Evolutionary conservation across 1,284 basidiomycete species (phyloP).

Genomic region (Neolentinus lepideus): DNA sequence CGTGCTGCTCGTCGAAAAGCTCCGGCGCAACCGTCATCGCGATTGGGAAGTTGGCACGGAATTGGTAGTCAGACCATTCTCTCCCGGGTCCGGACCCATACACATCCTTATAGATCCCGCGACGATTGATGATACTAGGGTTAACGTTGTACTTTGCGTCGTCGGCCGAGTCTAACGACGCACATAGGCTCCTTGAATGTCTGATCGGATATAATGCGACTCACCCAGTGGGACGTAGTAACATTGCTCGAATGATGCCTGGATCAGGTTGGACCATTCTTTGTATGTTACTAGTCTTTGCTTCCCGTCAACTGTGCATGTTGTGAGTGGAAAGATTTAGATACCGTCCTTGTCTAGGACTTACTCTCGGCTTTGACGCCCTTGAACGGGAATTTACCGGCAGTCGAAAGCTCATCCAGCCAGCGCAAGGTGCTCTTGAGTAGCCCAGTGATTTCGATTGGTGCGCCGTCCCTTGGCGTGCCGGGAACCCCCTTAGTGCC

Average conservation of each 20-base stretch:
- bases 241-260: slow-evolving; percentile 81
- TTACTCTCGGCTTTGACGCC: slow-evolving; percentile 78
- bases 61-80: slow-evolving; percentile 96
- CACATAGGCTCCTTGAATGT: background rate
- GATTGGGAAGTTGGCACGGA: slow-evolving; percentile 89
- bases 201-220: slow-evolving; percentile 9
- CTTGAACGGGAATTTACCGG: slow-evolving; percentile 82
- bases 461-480: slow-evolving; percentile 92
- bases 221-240: slow-evolving; percentile 86
- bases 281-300: slow-evolving; percentile 77
- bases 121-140: slow-evolving; percentile 71
- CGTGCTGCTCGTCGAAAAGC: slow-evolving; percentile 80
- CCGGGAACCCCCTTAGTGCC: slow-evolving; percentile 93
- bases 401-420: slow-evolving; percentile 63
- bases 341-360: slow-evolving; percentile 22
- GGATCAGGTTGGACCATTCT: slow-evolving; percentile 85
- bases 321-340: background rate
- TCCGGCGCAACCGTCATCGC: slow-evolving; percentile 98
- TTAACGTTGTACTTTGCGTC: slow-evolving; percentile 74
- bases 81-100: slow-evolving; percentile 81
- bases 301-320: slow-evolving; percentile 58
- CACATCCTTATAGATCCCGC: slow-evolving; percentile 98
- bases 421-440: slow-evolving; percentile 91
- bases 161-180: slow-evolving; percentile 49
- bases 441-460: slow-evolving; percentile 92